phyloP scores from a whole-genome alignment of 352 stramenopile species.

The Globisporangium takayamanum region DNA sequence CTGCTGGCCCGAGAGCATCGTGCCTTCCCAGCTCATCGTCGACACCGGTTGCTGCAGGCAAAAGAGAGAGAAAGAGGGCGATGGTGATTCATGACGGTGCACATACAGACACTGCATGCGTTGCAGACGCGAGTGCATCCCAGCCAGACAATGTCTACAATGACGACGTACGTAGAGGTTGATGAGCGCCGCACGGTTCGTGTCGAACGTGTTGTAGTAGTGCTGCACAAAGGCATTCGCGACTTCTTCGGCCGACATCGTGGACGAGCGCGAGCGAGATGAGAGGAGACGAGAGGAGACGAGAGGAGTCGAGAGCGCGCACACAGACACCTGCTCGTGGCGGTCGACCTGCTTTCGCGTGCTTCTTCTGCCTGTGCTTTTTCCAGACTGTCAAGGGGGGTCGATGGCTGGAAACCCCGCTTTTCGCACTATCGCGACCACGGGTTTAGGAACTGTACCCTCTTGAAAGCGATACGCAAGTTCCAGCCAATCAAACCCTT shows the following conservation, averaged over 20 bases:
- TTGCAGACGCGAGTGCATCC: too few species aligned
- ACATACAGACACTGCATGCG: background rate
- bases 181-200: conserved; percentile 62
- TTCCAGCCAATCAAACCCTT: background rate
- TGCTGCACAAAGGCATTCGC: conserved; percentile 83
- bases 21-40: conserved; percentile 76
- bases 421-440: background rate
- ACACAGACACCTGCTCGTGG: background rate
- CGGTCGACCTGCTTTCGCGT: background rate
- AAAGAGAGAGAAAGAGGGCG: background rate
- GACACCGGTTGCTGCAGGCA: conserved; percentile 56
- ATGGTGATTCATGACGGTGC: background rate
- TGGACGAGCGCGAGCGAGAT: conserved; percentile 1
- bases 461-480: background rate
- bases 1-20: conserved; percentile 63
- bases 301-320: background rate
- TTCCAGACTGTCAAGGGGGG: background rate
- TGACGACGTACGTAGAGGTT: conserved; percentile 70
- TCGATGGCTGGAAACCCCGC: background rate
- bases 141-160: too few species aligned
- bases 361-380: background rate
- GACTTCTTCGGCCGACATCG: conserved; percentile 81
- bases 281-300: background rate
- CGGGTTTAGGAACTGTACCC: background rate
- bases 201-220: conserved; percentile 86